Conservation (phyloP, 129 eudicot genomes). For the Arctium minus region DNA sequence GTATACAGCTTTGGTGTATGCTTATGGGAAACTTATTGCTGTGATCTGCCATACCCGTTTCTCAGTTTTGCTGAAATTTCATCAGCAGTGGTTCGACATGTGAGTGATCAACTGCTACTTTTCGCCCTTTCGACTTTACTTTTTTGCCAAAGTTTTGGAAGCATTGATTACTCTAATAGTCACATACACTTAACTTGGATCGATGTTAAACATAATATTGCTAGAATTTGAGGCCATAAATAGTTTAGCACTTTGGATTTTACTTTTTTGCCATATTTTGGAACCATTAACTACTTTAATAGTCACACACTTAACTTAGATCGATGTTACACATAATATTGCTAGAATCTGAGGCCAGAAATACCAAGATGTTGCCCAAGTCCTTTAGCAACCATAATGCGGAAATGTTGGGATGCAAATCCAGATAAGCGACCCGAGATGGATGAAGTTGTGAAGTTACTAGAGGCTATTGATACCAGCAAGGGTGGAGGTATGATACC, state of each 20-base stretch:
- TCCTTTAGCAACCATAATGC: slow-evolving; percentile 65
- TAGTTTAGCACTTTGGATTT: background rate
- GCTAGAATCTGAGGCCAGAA: slow-evolving; percentile 77
- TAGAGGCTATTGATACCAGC: slow-evolving; percentile 79
- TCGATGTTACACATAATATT: background rate
- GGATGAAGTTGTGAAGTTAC: slow-evolving; percentile 73
- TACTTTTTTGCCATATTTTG: background rate
- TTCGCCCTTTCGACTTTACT: background rate
- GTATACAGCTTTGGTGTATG: slow-evolving; percentile 94
- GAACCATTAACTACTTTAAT: background rate
- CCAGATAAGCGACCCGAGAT: slow-evolving; percentile 88
- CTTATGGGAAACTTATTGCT: slow-evolving; percentile 95
- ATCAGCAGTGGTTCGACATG: slow-evolving; percentile 82
- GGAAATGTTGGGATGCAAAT: slow-evolving; percentile 82
- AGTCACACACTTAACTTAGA: background rate
- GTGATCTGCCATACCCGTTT: slow-evolving; percentile 73
- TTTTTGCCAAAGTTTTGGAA: background rate
- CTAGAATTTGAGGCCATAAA: slow-evolving; percentile 79
- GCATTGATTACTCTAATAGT: background rate
- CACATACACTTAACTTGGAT: background rate
- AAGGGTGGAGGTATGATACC: slow-evolving; percentile 98
- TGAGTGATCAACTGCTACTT: slow-evolving; percentile 20
- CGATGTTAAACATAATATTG: background rate
- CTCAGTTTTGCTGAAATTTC: slow-evolving; percentile 81
- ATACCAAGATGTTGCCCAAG: slow-evolving; percentile 92